A percentile compares a stretch with the other conserved stretches of the same genome.
phyloP scores from a whole-genome alignment of 164 flowering plant species.

The Piper longum region DNA sequence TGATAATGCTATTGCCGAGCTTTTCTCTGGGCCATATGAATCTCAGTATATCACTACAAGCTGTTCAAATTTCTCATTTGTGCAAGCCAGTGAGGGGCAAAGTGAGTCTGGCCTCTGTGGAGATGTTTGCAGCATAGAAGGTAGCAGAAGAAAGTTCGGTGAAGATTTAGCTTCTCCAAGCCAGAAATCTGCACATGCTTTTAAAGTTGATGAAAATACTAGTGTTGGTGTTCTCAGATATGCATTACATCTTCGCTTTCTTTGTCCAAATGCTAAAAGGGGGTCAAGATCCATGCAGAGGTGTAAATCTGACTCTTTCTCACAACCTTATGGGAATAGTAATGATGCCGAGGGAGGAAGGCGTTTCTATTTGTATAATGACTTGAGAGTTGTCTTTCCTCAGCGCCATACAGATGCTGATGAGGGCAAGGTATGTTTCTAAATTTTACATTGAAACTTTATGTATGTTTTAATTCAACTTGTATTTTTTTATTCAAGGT shows the following conservation, averaged over 20 bases:
- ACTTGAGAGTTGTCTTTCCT: slow-evolving; percentile 83
- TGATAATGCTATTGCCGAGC: slow-evolving; percentile 6
- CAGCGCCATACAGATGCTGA: slow-evolving; percentile 92
- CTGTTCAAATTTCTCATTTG: slow-evolving; percentile 5
- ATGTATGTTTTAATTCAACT: not conserved
- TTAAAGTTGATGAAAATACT: slow-evolving; percentile 37
- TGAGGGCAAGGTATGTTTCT: slow-evolving; percentile 77
- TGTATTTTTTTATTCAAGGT: too few species aligned
- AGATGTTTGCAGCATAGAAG: slow-evolving; percentile 1
- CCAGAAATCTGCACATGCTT: slow-evolving; percentile 22
- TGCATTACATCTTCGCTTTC: slow-evolving; percentile 84
- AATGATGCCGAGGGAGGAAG: slow-evolving; percentile 36
- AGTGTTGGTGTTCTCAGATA: slow-evolving; percentile 71
- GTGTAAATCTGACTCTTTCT: slow-evolving; percentile 51
- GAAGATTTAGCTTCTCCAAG: slow-evolving; percentile 15
- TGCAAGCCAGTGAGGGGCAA: slow-evolving; percentile 3
- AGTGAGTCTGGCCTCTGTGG: slow-evolving; percentile 3
- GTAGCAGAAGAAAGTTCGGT: slow-evolving; percentile 3
- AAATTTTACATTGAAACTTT: too few species aligned
- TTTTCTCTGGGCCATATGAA: slow-evolving; percentile 5
- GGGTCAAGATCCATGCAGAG: slow-evolving; percentile 36
- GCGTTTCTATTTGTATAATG: slow-evolving; percentile 74
- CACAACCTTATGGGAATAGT: slow-evolving; percentile 23
- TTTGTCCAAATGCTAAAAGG: slow-evolving; percentile 53
- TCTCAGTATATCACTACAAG: slow-evolving; percentile 8